phyloP scores from a whole-genome alignment of 1,139 yeast genomes.

The Debaryomyces sp. region DNA sequence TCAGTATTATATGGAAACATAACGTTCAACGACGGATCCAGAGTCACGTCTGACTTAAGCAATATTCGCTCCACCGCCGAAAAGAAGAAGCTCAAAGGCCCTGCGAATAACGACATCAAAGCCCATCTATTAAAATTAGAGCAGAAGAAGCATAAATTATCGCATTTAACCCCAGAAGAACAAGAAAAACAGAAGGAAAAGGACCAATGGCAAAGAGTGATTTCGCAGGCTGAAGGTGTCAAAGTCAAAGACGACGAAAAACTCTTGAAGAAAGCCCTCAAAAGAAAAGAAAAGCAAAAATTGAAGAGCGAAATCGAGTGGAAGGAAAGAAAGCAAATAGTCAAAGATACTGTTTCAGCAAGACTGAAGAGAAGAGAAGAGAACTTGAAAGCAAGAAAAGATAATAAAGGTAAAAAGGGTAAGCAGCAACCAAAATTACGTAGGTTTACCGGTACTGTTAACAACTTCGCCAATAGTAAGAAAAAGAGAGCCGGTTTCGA shows the following conservation, averaged over 20 bases:
- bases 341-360: slow-evolving; percentile 72
- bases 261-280: slow-evolving; percentile 80
- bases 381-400: slow-evolving; percentile 79
- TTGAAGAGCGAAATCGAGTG: slow-evolving; percentile 83
- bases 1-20: slow-evolving; percentile 77
- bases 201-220: slow-evolving; percentile 81
- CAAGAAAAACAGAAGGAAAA: slow-evolving; percentile 65
- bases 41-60: slow-evolving; percentile 75
- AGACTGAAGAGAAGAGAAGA: slow-evolving; percentile 87
- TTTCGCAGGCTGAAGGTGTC: slow-evolving; percentile 86
- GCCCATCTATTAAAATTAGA: slow-evolving; percentile 82
- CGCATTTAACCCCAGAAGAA: slow-evolving; percentile 63
- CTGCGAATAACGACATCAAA: slow-evolving; percentile 79
- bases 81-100: slow-evolving; percentile 69
- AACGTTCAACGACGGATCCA: slow-evolving; percentile 78
- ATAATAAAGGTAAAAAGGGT: slow-evolving; percentile 73
- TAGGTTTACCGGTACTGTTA: slow-evolving; percentile 62
- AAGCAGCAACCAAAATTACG: slow-evolving; percentile 71
- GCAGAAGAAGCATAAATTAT: slow-evolving; percentile 67
- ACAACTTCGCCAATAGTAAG: slow-evolving; percentile 29
- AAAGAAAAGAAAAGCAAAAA: slow-evolving; percentile 78
- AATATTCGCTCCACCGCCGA: slow-evolving; percentile 55
- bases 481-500: slow-evolving; percentile 64
- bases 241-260: slow-evolving; percentile 90
- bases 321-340: slow-evolving; percentile 82